These are phyloP conservation scores for Fragaria nilgerrensis DNA, from an alignment of 306 rosid species.

Conservation along the genomic window DNA sequence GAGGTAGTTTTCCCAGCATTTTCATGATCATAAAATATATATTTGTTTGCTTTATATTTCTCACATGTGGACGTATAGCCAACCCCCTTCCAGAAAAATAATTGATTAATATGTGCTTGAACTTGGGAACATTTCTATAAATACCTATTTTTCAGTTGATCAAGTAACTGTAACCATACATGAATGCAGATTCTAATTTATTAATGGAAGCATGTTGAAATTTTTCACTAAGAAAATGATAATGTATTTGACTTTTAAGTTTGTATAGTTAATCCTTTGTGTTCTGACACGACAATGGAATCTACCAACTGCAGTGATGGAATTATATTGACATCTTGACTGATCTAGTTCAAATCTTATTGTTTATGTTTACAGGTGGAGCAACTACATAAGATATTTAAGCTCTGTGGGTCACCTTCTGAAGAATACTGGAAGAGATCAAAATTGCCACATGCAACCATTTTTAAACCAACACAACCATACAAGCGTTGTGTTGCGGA, in stretches of 20 bases:
- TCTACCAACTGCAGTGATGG: background rate
- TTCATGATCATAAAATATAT: background rate
- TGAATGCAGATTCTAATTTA: background rate
- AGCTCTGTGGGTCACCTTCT: constrained; percentile 91
- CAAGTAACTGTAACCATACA: background rate
- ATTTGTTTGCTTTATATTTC: background rate
- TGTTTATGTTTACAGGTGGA: constrained; percentile 55
- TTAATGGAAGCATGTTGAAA: background rate
- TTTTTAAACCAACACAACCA: constrained; percentile 81
- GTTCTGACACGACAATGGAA: background rate
- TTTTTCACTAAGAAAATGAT: background rate
- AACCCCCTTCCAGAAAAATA: background rate
- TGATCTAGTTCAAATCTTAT: constrained; percentile 22
- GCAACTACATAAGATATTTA: constrained; percentile 92
- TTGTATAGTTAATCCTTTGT: background rate
- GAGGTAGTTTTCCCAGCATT: constrained; percentile 54
- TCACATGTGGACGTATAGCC: background rate
- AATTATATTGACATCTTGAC: constrained; percentile 4
- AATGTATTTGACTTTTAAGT: no score
- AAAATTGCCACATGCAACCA: constrained; percentile 73
- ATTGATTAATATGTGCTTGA: background rate
- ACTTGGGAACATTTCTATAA: background rate
- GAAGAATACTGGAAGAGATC: constrained; percentile 85
- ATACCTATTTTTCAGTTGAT: background rate
- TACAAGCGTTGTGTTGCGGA: constrained; percentile 65